Evolutionary conservation across 2,329 filamentous ascomycete genomes (phyloP).

Genomic region (Sclerotinia nivalis): DNA sequence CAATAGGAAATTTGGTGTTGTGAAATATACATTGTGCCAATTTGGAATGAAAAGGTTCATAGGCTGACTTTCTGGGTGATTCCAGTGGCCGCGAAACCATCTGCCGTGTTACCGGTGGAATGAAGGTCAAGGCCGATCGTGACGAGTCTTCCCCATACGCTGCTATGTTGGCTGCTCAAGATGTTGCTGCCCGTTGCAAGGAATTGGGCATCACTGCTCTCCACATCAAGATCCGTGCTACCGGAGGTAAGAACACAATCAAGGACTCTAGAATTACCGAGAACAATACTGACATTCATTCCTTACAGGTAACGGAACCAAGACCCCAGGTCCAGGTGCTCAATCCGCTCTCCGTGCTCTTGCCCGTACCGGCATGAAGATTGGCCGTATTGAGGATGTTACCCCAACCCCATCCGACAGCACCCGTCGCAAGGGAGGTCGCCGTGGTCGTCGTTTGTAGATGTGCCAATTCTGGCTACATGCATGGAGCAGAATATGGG

Average conservation of each 20-base stretch:
- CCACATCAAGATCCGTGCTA: conserved; percentile 99
- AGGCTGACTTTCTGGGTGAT: conserved; percentile 69
- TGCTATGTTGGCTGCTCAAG: conserved; percentile 99
- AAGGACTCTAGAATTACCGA: neutral
- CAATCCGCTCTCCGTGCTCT: conserved; percentile 99
- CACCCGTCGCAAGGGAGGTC: conserved; percentile 99
- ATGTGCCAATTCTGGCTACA: conserved; percentile 23
- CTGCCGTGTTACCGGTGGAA: conserved; percentile 98
- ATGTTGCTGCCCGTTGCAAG: conserved; percentile 89
- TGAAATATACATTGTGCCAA: conserved; percentile 18
- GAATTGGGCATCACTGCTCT: conserved; percentile 89
- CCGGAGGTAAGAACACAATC: conserved; percentile 67
- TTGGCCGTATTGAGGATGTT: conserved; percentile 99
- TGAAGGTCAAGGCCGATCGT: conserved; percentile 99
- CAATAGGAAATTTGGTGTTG: conserved; percentile 27
- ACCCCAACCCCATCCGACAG: conserved; percentile 99
- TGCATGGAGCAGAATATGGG: conserved; percentile 41
- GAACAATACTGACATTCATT: conserved; percentile 21
- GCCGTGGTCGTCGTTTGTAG: conserved; percentile 99
- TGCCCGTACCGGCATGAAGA: conserved; percentile 99
- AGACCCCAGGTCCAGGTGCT: conserved; percentile 98
- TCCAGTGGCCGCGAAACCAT: conserved; percentile 99
- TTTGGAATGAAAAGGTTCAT: conserved; percentile 42
- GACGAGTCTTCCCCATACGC: conserved; percentile 99
- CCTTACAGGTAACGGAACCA: conserved; percentile 86